Evolutionary conservation across 1,284 basidiomycete species (phyloP).

Genomic region (Puccinia hordei): DNA sequence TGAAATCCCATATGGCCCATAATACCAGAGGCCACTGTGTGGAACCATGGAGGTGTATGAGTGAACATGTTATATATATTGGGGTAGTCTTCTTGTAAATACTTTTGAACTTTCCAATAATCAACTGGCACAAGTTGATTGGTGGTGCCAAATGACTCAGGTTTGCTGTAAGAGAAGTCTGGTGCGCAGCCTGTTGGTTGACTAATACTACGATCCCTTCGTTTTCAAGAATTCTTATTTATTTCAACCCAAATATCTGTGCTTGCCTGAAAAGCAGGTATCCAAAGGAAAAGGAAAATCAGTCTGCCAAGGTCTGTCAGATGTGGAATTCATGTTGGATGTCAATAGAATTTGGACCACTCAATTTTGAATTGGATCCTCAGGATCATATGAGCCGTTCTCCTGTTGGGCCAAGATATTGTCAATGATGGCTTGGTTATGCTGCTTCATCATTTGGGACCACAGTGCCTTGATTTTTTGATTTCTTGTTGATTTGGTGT

Average conservation of each 20-base stretch:
- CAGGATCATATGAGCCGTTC: neutral
- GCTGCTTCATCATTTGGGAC: conserved; percentile 13
- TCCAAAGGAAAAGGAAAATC: neutral
- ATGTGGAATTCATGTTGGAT: neutral
- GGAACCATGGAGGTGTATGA: conserved; percentile 1
- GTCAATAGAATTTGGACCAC: neutral
- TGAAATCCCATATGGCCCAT: neutral
- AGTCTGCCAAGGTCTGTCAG: neutral
- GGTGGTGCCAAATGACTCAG: neutral
- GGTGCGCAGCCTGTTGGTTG: conserved; percentile 5
- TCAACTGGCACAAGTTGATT: conserved; percentile 1
- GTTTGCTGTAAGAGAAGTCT: conserved; percentile 13
- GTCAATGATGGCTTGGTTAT: neutral
- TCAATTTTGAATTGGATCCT: neutral
- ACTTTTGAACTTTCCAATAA: neutral
- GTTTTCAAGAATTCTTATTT: neutral
- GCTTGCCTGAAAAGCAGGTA: neutral
- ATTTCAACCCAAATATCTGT: neutral
- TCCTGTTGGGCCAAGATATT: neutral
- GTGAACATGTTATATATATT: neutral
- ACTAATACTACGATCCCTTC: neutral
- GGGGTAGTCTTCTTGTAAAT: too few relatives aligned
- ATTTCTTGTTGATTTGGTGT: conserved; percentile 14
- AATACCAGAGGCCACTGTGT: neutral
- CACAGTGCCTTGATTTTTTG: conserved; percentile 32